phyloP scores from a whole-genome alignment of 2,329 filamentous ascomycete species.

The Fusarium fracticaudum region DNA sequence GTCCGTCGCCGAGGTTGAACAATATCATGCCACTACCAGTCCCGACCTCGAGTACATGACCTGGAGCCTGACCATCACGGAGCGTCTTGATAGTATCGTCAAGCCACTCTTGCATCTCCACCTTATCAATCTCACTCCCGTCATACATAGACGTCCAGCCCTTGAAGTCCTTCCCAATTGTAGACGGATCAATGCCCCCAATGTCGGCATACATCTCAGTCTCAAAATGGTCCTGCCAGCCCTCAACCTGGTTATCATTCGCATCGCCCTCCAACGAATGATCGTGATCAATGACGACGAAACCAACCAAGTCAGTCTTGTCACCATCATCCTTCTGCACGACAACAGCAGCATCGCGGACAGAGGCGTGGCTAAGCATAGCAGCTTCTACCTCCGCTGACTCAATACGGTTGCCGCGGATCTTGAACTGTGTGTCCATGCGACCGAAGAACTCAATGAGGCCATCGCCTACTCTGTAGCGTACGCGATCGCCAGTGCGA shows the following conservation, averaged over 20 bases:
- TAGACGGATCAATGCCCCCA: background rate
- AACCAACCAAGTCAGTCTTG: background rate
- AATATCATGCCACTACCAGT: constrained; percentile 47
- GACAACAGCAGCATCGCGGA: background rate
- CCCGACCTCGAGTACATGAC: constrained; percentile 44
- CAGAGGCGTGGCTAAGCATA: background rate
- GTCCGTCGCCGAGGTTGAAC: constrained; percentile 37
- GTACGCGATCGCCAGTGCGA: constrained; percentile 36
- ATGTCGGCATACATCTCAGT: background rate
- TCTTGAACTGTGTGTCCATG: background rate
- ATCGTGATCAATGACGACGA: background rate
- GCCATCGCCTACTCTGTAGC: constrained; percentile 17
- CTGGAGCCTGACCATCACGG: constrained; percentile 1
- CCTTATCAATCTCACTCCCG: background rate
- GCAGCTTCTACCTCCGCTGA: background rate
- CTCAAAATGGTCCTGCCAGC: background rate
- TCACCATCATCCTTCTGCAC: background rate
- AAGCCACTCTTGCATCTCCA: constrained; percentile 46
- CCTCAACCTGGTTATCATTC: background rate
- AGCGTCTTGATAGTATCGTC: constrained; percentile 43
- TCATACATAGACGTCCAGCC: background rate
- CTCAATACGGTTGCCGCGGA: background rate
- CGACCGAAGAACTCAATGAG: constrained; percentile 23
- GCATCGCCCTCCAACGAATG: background rate
- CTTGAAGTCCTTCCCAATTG: background rate